Conservation (phyloP, 371 early-diverging fungal genomes). For the Mortierella sp. region DNA sequence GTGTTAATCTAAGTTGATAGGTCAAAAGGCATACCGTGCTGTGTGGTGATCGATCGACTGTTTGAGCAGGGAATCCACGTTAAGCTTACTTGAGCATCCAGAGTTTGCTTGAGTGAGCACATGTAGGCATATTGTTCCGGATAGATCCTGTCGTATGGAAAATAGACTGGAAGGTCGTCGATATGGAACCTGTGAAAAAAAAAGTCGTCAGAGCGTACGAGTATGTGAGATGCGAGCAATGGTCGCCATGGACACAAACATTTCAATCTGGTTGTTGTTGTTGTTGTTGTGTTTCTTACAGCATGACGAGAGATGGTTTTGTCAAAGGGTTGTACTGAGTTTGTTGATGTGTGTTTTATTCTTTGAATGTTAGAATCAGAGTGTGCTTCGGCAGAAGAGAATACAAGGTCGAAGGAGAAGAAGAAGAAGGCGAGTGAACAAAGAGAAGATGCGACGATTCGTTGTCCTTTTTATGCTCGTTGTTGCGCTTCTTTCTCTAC, state of each 20-base stretch:
- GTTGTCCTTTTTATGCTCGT: neutral
- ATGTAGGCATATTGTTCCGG: constrained; percentile 99
- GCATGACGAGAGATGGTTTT: neutral
- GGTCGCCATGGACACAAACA: neutral
- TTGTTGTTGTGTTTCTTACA: neutral
- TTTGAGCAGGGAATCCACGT: neutral
- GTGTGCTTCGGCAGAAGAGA: neutral
- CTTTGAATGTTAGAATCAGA: neutral
- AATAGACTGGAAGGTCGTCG: constrained; percentile 96
- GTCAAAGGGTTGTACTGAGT: neutral
- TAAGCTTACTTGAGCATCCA: constrained; percentile 87
- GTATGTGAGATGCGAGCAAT: neutral
- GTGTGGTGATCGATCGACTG: neutral
- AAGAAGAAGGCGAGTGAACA: neutral
- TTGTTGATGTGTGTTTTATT: neutral
- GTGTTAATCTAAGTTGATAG: neutral
- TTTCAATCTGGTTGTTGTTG: neutral
- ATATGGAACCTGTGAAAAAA: constrained; percentile 79
- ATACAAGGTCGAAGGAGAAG: neutral
- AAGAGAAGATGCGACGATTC: neutral
- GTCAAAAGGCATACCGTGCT: neutral
- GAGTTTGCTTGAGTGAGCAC: constrained; percentile 93
- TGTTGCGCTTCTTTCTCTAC: neutral
- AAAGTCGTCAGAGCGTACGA: neutral
- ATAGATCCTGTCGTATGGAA: constrained; percentile 99